Evolutionary conservation across 2,329 filamentous ascomycete species (phyloP).

Genomic region (Xylaria hypoxylon): DNA sequence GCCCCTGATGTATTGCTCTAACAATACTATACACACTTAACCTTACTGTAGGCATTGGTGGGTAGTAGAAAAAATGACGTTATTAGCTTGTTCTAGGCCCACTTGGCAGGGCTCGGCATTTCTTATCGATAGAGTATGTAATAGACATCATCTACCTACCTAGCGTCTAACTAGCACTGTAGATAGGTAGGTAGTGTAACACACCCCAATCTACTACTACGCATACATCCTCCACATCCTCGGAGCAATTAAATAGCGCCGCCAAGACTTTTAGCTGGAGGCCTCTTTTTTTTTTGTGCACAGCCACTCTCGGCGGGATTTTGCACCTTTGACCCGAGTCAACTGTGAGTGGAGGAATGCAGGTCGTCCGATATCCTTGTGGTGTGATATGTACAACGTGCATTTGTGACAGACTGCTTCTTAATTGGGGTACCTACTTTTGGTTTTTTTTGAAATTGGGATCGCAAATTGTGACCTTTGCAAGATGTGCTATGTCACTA

Average conservation of each 20-base stretch:
- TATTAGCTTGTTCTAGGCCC: constrained; percentile 11
- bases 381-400: constrained; percentile 25
- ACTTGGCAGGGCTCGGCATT: constrained; percentile 1
- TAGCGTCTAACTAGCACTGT: too few relatives aligned
- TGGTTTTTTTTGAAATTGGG: background rate
- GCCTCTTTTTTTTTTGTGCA: constrained; percentile 36
- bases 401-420: constrained; percentile 22
- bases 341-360: constrained; percentile 17
- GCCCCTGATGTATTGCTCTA: too few relatives aligned
- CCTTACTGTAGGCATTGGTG: too few relatives aligned
- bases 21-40: too few relatives aligned
- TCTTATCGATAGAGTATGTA: constrained; percentile 21
- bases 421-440: background rate
- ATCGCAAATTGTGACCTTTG: background rate
- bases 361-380: background rate
- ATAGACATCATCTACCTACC: too few relatives aligned
- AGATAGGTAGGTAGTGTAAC: too few relatives aligned
- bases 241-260: constrained; percentile 5
- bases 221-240: background rate
- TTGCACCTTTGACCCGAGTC: constrained; percentile 2
- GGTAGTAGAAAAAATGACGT: constrained; percentile 8
- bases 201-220: background rate
- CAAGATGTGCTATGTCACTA: too few relatives aligned
- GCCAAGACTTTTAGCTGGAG: constrained; percentile 33
- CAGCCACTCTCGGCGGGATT: constrained; percentile 45